Conservation (phyloP, 2,329 filamentous ascomycete species). For the Niveomyces coronatus region DNA sequence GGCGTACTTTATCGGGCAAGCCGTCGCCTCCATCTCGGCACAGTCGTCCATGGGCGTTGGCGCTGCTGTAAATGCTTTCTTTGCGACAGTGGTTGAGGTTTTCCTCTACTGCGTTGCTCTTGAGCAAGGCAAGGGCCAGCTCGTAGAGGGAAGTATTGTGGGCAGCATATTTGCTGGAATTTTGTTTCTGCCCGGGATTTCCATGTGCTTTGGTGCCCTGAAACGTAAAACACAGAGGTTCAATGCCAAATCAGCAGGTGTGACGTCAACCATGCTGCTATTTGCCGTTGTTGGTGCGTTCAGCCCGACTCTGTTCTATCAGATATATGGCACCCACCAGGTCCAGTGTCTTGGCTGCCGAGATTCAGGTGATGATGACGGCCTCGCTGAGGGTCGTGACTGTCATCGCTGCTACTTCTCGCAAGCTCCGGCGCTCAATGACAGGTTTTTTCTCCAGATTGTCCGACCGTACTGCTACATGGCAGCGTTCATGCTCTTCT, state of each 20-base stretch:
- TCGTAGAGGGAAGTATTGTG: conserved; percentile 94
- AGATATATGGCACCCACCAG: conserved; percentile 96
- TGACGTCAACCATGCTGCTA: conserved; percentile 94
- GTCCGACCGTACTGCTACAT: conserved; percentile 92
- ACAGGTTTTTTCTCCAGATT: conserved; percentile 81
- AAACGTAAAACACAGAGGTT: conserved; percentile 98
- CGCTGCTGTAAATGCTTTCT: conserved; percentile 95
- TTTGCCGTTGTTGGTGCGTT: conserved; percentile 95
- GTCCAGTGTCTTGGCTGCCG: conserved; percentile 68
- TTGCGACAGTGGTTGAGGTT: conserved; percentile 94
- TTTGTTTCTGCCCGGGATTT: conserved; percentile 84
- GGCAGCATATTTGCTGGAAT: conserved; percentile 97
- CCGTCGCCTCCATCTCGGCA: conserved; percentile 94
- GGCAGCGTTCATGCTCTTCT: conserved; percentile 72
- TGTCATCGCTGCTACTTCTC: conserved; percentile 93
- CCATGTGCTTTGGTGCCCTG: conserved; percentile 97
- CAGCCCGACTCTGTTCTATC: conserved; percentile 92
- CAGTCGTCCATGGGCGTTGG: conserved; percentile 98
- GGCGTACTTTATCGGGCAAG: conserved; percentile 97
- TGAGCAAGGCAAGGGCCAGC: conserved; percentile 78
- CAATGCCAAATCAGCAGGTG: conserved; percentile 91
- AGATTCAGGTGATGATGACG: conserved; percentile 29
- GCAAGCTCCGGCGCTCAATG: conserved; percentile 71
- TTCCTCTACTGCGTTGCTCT: conserved; percentile 95
- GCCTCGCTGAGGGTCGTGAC: conserved; percentile 46